Evolutionary conservation across 306 rosid species (phyloP), one percentile per base, ranked within the genome.

Genomic region (Pyrus communis): DNA sequence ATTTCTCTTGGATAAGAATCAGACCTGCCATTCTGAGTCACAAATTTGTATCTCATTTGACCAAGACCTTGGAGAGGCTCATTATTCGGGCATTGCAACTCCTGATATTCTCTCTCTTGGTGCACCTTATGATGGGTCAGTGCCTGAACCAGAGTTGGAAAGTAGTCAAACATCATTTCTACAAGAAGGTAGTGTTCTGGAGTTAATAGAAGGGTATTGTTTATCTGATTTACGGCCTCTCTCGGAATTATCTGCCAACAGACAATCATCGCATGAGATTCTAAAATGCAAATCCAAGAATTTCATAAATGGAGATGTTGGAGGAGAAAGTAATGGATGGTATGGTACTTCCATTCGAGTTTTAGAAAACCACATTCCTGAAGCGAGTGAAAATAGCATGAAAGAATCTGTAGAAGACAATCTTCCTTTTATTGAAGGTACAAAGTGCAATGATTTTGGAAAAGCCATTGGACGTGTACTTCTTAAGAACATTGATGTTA

Each of bases 341-440:
- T 92, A 95, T 74, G 83, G 80, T 58, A 76, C 83, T 62, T 70
- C 89, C 51, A 67, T 84, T 43, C 79, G 80, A 75, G 84, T 95
- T 75, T 78, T 92, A 72, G 98, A 95, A 86, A 83, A 95, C 79
- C 97, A 95, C 86, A 84, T 95, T 84, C 81, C 88, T 59, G 88
- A 86, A 75, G 77, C 59, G 71, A 81, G 62, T 68, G 81, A 72
- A 71, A 78, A 81, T 81, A 82, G 77, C 15, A 25, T 17, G 21
- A 33, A 67, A 66, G 70, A 81, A 64, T 78, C 67, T 40, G 84
- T 76, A 60, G 82, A 79, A 59, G 83, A 75, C 79, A 70, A 80
- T 69, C 78, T 73, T 78, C 80, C 85, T 40, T 78, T 84, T 67
- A 63, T 52, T 67, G 90, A 85, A 71, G 59, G 77, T 85, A 80